Evolutionary conservation across 495 filamentous ascomycete genomes (phyloP).

Genomic region (Talaromyces ruber): DNA sequence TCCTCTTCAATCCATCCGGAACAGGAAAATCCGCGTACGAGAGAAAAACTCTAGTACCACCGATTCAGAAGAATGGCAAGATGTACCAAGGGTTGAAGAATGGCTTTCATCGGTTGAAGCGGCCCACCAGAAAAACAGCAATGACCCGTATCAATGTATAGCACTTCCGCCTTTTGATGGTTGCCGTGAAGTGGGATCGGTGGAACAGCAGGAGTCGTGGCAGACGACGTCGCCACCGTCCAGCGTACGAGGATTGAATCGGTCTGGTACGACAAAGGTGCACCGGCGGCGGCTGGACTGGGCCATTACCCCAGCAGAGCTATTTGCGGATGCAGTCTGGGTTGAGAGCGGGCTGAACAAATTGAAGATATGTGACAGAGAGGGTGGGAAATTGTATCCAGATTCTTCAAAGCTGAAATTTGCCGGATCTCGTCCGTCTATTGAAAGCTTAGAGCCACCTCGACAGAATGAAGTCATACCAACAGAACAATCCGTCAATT

Average conservation of each 20-base stretch:
- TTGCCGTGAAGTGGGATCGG: conserved; percentile 19
- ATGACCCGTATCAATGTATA: conserved; percentile 40
- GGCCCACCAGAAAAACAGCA: conserved; percentile 27
- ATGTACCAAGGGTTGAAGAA: conserved; percentile 54
- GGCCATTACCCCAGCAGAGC: conserved; percentile 66
- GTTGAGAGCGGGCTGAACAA: conserved; percentile 70
- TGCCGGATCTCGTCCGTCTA: not conserved
- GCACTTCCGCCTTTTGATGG: conserved; percentile 47
- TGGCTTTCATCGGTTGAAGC: conserved; percentile 67
- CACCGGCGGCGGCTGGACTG: conserved; percentile 69
- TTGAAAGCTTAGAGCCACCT: not conserved
- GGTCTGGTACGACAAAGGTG: conserved; percentile 37
- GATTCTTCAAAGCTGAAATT: conserved; percentile 15
- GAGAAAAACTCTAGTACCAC: conserved; percentile 63
- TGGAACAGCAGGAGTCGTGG: conserved; percentile 11
- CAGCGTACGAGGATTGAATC: conserved; percentile 24
- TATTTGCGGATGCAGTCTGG: conserved; percentile 82
- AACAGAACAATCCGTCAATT: not conserved
- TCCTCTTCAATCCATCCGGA: conserved; percentile 79
- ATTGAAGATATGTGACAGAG: conserved; percentile 60
- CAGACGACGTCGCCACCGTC: conserved; percentile 21
- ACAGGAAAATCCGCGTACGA: conserved; percentile 68
- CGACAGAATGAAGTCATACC: not conserved
- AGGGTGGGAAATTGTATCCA: conserved; percentile 63
- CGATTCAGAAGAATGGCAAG: conserved; percentile 66